These are phyloP conservation scores for Triglochin maritima DNA, from an alignment of 106 monocot species.

Conservation along the genomic window DNA sequence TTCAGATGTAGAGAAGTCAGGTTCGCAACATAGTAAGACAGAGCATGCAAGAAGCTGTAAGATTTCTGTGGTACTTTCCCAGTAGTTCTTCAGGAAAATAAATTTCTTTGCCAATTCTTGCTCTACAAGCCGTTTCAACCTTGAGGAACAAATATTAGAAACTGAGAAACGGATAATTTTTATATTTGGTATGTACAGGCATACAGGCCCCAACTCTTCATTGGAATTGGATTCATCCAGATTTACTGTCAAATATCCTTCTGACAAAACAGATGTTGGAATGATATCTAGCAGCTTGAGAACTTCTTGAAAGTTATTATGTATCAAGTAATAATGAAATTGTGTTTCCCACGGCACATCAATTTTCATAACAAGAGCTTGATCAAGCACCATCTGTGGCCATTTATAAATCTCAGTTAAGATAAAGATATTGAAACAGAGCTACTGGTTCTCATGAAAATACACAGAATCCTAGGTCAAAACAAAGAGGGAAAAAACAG, in stretches of 20 bases:
- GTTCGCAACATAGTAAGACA: slow-evolving; percentile 30
- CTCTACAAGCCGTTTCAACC: slow-evolving; percentile 59
- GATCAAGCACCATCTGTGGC: slow-evolving; percentile 78
- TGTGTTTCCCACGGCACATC: slow-evolving; percentile 77
- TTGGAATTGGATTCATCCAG: slow-evolving; percentile 21
- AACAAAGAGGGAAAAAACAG: not conserved
- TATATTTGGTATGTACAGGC: slow-evolving; percentile 51
- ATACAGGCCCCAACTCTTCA: slow-evolving; percentile 63
- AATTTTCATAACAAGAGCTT: slow-evolving; percentile 29
- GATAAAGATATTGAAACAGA: too few species aligned
- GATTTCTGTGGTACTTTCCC: slow-evolving; percentile 57
- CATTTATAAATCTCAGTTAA: too few species aligned
- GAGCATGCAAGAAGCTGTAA: slow-evolving; percentile 54
- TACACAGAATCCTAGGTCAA: not conserved
- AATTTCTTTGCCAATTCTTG: slow-evolving; percentile 60
- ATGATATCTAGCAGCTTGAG: slow-evolving; percentile 45
- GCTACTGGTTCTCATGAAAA: not conserved
- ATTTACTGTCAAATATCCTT: slow-evolving; percentile 50
- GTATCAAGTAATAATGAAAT: slow-evolving; percentile 56
- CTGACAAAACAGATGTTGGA: slow-evolving; percentile 37
- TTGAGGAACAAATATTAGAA: slow-evolving; percentile 36
- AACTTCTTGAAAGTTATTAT: slow-evolving; percentile 55
- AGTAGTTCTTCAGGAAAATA: slow-evolving; percentile 77
- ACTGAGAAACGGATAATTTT: slow-evolving; percentile 44
- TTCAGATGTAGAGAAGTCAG: slow-evolving; percentile 4